Evolutionary conservation across 2,329 filamentous ascomycete species (phyloP).

Genomic region (Botrytis hyacinthi): DNA sequence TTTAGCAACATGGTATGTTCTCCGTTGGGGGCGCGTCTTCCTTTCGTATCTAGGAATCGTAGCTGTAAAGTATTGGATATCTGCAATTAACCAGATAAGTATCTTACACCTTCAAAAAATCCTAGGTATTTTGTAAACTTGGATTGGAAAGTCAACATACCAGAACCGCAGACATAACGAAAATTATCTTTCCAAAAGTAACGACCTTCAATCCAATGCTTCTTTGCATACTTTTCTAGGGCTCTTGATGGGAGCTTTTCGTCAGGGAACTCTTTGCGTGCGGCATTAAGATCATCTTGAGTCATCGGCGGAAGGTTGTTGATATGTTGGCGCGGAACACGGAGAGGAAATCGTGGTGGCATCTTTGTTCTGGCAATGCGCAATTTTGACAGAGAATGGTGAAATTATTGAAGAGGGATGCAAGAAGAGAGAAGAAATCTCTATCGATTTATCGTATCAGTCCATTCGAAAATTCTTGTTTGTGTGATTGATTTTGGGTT

Average conservation of each 20-base stretch:
- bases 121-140: rapidly evolving
- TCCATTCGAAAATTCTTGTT: no score
- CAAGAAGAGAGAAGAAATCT: background rate
- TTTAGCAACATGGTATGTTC: background rate
- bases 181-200: conserved; percentile 4
- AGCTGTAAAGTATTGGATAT: background rate
- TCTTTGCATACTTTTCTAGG: background rate
- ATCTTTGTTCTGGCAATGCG: background rate
- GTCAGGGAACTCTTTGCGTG: background rate
- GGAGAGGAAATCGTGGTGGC: background rate
- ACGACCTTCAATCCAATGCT: background rate
- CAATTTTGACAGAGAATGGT: background rate
- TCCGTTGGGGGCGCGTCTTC: background rate
- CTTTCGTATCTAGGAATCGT: background rate
- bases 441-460: background rate
- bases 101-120: background rate
- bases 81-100: background rate
- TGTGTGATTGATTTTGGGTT: background rate
- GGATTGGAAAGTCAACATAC: background rate
- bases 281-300: background rate
- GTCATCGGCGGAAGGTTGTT: background rate
- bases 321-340: background rate
- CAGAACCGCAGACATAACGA: background rate
- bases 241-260: background rate
- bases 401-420: background rate